Conservation (phyloP, 2,329 filamentous ascomycete genomes). For the Nothophaeocryptopus gaeumannii region DNA sequence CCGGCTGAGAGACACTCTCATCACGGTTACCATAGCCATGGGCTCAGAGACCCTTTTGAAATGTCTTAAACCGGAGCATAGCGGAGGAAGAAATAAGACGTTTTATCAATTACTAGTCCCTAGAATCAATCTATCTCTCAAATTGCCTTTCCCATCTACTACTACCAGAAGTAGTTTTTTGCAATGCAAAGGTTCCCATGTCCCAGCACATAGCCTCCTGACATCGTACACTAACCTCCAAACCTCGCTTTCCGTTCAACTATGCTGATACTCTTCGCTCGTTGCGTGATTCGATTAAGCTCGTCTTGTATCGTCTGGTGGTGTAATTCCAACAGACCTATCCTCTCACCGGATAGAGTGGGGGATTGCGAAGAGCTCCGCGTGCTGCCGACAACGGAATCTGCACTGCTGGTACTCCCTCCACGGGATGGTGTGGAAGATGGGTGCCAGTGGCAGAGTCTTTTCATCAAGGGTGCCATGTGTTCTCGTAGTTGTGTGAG, state of each 20-base stretch:
- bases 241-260: neutral
- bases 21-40: too few species aligned
- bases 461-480: slow-evolving; percentile 1
- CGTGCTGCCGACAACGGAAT: neutral
- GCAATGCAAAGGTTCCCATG: too few species aligned
- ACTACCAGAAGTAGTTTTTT: too few species aligned
- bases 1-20: too few species aligned
- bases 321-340: neutral
- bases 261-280: slow-evolving; percentile 3
- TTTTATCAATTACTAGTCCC: too few species aligned
- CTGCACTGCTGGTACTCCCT: neutral
- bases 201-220: too few species aligned
- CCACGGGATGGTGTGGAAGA: neutral
- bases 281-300: neutral
- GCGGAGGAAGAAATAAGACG: too few species aligned
- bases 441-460: neutral
- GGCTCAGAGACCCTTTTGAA: too few species aligned
- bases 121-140: too few species aligned
- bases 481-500: slow-evolving; percentile 1
- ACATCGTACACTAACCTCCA: too few species aligned
- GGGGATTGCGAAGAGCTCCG: neutral
- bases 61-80: too few species aligned
- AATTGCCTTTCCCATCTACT: too few species aligned
- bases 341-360: neutral
- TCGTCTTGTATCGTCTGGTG: slow-evolving; percentile 1